phyloP scores from a whole-genome alignment of 164 flowering plant species.

The Nymphaea thermarum region DNA sequence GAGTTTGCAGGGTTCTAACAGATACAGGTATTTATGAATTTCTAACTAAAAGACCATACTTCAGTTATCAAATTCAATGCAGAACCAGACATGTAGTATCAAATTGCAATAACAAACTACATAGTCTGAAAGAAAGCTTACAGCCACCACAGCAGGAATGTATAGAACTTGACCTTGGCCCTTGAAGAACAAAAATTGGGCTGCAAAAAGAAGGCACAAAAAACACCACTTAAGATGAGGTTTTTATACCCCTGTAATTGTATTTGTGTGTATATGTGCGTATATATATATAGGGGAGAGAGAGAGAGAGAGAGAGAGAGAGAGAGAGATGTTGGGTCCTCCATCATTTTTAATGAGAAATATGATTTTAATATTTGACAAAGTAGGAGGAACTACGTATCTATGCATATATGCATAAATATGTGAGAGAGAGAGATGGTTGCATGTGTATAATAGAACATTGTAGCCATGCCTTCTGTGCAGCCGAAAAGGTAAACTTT shows the following conservation, averaged over 20 bases:
- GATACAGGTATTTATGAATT: neutral
- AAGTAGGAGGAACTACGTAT: neutral
- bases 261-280: neutral
- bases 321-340: too few species aligned
- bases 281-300: too few species aligned
- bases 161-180: conserved; percentile 38
- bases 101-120: too few species aligned
- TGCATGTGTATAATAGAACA: neutral
- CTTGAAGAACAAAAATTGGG: conserved; percentile 59
- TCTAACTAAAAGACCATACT: neutral
- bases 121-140: conserved; percentile 26
- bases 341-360: too few species aligned
- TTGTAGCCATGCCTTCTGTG: conserved; percentile 57
- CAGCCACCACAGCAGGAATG: conserved; percentile 94
- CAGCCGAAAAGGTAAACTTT: conserved; percentile 82
- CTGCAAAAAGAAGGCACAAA: conserved; percentile 30
- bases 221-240: neutral
- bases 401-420: neutral
- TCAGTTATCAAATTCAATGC: neutral
- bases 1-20: neutral
- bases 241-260: neutral
- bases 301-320: too few species aligned
- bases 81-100: neutral
- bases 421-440: neutral
- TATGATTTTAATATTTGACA: too few species aligned